Evolutionary conservation across 306 rosid species (phyloP).

Genomic region (Sophora flavescens): DNA sequence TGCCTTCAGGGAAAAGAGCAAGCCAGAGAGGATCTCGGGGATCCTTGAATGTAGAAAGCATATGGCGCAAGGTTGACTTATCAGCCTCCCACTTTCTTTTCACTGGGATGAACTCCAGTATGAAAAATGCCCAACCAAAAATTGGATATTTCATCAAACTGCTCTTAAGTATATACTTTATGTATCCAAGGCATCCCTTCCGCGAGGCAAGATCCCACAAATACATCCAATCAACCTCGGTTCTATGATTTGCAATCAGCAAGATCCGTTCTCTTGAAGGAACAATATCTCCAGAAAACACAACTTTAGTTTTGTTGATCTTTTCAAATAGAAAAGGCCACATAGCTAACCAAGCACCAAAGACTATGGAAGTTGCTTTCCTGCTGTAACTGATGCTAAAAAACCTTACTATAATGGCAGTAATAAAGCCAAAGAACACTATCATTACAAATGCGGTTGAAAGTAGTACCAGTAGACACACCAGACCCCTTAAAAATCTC

Average conservation of each 20-base stretch:
- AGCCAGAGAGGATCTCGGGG: constrained; percentile 82
- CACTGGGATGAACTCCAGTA: constrained; percentile 83
- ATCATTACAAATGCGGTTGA: constrained; percentile 77
- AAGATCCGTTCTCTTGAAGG: constrained; percentile 64
- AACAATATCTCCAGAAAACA: constrained; percentile 72
- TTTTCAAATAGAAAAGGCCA: constrained; percentile 90
- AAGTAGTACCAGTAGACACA: constrained; percentile 69
- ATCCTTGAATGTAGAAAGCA: constrained; percentile 81
- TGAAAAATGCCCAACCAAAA: constrained; percentile 87
- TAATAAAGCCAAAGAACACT: constrained; percentile 64
- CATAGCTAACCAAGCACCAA: constrained; percentile 83
- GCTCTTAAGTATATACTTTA: constrained; percentile 79
- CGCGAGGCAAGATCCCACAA: constrained; percentile 87
- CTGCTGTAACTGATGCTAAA: constrained; percentile 75
- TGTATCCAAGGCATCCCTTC: constrained; percentile 72
- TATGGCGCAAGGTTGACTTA: constrained; percentile 57
- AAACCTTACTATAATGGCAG: constrained; percentile 64
- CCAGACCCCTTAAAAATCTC: constrained; percentile 66
- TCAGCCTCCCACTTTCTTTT: constrained; percentile 86
- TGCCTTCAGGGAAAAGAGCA: constrained; percentile 93
- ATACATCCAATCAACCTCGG: constrained; percentile 94
- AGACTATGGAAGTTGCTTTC: constrained; percentile 69
- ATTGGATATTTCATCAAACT: constrained; percentile 83
- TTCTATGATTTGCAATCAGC: constrained; percentile 82
- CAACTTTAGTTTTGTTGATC: constrained; percentile 76